Evolutionary conservation across 2,329 filamentous ascomycete species (phyloP), one percentile per base, ranked within the genome.

Genomic region (Paracoccidioides lutzii): DNA sequence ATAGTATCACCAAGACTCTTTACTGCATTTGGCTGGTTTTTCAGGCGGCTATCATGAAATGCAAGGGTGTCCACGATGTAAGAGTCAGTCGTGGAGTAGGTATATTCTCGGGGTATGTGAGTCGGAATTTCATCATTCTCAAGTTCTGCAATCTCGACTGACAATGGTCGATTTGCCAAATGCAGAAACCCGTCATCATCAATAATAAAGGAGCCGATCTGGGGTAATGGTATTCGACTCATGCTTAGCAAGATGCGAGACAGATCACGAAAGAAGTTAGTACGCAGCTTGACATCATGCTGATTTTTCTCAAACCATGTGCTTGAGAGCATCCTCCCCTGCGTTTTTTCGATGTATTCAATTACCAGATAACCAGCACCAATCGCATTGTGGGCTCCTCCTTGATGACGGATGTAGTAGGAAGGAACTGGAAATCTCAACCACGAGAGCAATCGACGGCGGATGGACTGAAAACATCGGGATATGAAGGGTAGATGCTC

Each of bases 1-100:
- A 60, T 68, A 59, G 43, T 65, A 22, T 58, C 62, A 49, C 48
- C 63, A 54, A 30, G 63, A 56, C 50, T 60, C 57, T 59, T 62
- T 55, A 53, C 60, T 28, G 63, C 59, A 58, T 68, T 68, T 55
- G 63, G 63, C 51, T 68, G 62, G 58, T 63, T 45, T 33, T 55
- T 52, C 37, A 67, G 57, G 8, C 60, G 61, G 49, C 60, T 66
- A 51, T 67, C 61, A 42, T 67, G 63, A 37, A 52, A 62, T 44
- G 56, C 57, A 10, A 68, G 55, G 14, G 62, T 59, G 56, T 65
- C 64, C 1, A 60, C 52, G 30, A 65, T 48, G 55, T 66, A 67
- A 12, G 60, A 53, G 42, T 66, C 63, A 12, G 60, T 55, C 10
- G 61, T 46, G 7, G 55, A 38, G 44, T 66, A 68, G 15, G 62